These are phyloP conservation scores for Geosmithia flava DNA, from an alignment of 2,329 filamentous ascomycete species.

Conservation along the genomic window DNA sequence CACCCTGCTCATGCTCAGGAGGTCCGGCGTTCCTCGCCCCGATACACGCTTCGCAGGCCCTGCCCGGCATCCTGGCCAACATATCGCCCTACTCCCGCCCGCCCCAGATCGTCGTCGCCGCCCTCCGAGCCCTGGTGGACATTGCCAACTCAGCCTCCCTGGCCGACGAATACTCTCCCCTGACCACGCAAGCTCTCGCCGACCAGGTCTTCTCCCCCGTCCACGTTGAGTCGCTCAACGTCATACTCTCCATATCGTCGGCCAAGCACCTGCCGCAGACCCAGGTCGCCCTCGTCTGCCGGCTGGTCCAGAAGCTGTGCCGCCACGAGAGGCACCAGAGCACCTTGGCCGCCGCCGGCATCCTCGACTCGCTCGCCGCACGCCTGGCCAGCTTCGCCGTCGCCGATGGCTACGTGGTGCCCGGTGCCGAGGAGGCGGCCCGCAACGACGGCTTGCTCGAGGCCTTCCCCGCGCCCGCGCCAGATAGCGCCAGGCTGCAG, in stretches of 20 bases:
- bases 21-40: constrained; percentile 69
- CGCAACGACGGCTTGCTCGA: constrained; percentile 41
- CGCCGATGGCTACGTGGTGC: constrained; percentile 54
- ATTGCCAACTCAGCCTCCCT: constrained; percentile 54
- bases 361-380: constrained; percentile 67
- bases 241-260: constrained; percentile 51
- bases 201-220: constrained; percentile 51
- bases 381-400: constrained; percentile 62
- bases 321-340: constrained; percentile 57
- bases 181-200: constrained; percentile 40
- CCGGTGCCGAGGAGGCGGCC: constrained; percentile 44
- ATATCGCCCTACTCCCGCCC: constrained; percentile 55
- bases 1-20: constrained; percentile 47
- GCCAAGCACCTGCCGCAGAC: constrained; percentile 39
- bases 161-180: constrained; percentile 35
- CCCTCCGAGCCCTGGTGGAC: constrained; percentile 62
- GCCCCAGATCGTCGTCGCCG: constrained; percentile 55
- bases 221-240: constrained; percentile 48
- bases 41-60: constrained; percentile 52
- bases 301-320: constrained; percentile 47
- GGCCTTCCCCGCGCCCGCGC: constrained; percentile 49
- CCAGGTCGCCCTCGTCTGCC: constrained; percentile 48
- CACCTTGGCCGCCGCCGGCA: constrained; percentile 56
- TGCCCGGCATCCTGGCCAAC: constrained; percentile 59
- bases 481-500: constrained; percentile 45